Conservation (phyloP, 1,284 basidiomycete species). For the Papiliotrema fonsecae region DNA sequence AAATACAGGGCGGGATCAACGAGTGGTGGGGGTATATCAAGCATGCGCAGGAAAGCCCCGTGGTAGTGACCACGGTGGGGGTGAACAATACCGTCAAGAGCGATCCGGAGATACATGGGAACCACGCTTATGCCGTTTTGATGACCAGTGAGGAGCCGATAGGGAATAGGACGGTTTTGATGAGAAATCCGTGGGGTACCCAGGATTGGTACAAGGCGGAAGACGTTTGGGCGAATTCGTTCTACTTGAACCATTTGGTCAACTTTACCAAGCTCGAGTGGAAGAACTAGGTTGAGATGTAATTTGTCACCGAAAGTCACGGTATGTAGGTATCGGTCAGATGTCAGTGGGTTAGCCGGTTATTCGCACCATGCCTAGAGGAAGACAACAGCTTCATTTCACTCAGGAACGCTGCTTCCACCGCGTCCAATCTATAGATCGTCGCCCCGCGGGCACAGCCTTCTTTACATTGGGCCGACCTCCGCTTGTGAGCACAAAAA, state of each 20-base stretch:
- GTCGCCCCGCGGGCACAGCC: too few relatives aligned
- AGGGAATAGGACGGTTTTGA: constrained; percentile 15
- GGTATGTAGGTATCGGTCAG: too few relatives aligned
- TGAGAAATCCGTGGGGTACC: constrained; percentile 32
- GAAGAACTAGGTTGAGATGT: not conserved
- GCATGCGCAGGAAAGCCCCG: constrained; percentile 14
- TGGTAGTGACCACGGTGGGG: constrained; percentile 21
- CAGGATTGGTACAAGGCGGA: constrained; percentile 14
- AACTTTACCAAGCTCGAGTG: constrained; percentile 3
- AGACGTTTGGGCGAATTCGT: constrained; percentile 18
- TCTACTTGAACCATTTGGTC: constrained; percentile 15
- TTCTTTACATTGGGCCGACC: too few relatives aligned
- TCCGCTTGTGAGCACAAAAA: constrained; percentile 41
- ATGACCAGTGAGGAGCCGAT: constrained; percentile 4
- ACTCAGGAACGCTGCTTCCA: too few relatives aligned
- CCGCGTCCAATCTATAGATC: too few relatives aligned
- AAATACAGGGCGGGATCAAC: constrained; percentile 7
- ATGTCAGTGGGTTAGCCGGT: too few relatives aligned
- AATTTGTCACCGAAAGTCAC: too few relatives aligned
- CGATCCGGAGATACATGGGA: constrained; percentile 9
- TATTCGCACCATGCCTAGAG: too few relatives aligned
- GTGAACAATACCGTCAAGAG: constrained; percentile 8
- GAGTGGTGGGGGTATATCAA: constrained; percentile 14
- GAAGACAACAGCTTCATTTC: too few relatives aligned
- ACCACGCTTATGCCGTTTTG: constrained; percentile 31